Base-by-base conservation (phyloP, 2,329 filamentous ascomycete species). In the Neofusicoccum kwambonambiense region DNA sequence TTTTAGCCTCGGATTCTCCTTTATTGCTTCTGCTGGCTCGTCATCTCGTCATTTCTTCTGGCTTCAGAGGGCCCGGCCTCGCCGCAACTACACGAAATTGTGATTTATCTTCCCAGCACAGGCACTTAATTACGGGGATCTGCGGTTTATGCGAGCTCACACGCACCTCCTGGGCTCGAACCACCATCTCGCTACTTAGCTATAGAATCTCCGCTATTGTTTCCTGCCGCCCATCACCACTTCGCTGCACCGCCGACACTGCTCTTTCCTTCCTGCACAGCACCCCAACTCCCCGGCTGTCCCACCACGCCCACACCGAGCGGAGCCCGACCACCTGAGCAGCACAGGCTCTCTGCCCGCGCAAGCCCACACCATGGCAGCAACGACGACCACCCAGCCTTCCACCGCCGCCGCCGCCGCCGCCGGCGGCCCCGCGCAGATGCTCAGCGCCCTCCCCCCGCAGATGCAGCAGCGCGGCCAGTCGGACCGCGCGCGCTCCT, bases 61-160 rank as follows among this genome's bases (percentile, higher is more conserved):
- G 41, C 15, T 12, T 27, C 6, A 27, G 17, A 12, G 22, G 54
- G 4, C 54, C 31, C 19, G 41, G 27, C 3, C 27, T 60, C 56
- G 56, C 52, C n/a, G 52, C 52, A 19, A 41, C 54, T 31, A 12
- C 41, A 60, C 56, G 42, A 60, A 60, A 60, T 60, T 60, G 56
- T 7, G 56, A 60, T 45, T 60, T 60, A 60, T 60, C 47, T 47
- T 22, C 31, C 41, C 35, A 51, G 56, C 56, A 47, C 56, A 47
- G 56, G 39, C 39, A 60, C 47, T 60, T 60, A 60, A 60, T 60
- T 60, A 60, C 56, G 56, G 56, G 56, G 56, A 60, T 60, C 56
- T 47, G 42, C 56, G 42, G 4, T 47, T 60, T 60, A 60, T 60
- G 56, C 56, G 56, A 60, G 56, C 54, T 34, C 56, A 47, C 56